Conservation (phyloP, 306 rosid genomes). For the Vigna trinervia region DNA sequence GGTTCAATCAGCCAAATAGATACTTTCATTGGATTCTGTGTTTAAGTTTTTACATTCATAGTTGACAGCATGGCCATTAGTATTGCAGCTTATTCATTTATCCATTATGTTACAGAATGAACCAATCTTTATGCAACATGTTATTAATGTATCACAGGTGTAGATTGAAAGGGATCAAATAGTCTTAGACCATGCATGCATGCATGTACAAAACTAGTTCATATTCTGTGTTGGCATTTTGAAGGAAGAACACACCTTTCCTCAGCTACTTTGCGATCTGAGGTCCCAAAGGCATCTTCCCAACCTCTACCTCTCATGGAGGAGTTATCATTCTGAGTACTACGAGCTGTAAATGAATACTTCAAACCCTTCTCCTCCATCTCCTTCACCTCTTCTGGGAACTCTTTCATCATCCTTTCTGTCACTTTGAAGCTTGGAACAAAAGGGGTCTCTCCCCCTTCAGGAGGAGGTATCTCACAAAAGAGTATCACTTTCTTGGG, state of each 20-base stretch:
- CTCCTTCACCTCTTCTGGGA: constrained; percentile 66
- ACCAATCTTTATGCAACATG: too few species aligned
- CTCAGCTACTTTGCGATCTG: constrained; percentile 69
- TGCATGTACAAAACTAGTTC: neutral
- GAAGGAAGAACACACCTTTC: constrained; percentile 52
- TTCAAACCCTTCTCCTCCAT: constrained; percentile 68
- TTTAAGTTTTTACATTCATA: neutral
- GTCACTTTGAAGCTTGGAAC: constrained; percentile 84
- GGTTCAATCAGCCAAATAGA: constrained; percentile 8
- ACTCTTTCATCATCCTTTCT: constrained; percentile 72
- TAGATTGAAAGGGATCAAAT: too few species aligned
- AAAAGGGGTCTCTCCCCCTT: constrained; percentile 87
- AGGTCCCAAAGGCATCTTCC: constrained; percentile 76
- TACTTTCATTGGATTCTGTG: neutral
- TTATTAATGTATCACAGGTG: too few species aligned
- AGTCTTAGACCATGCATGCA: neutral
- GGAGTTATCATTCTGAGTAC: constrained; percentile 54
- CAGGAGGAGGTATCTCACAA: constrained; percentile 85
- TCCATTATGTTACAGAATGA: neutral
- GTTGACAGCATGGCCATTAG: neutral
- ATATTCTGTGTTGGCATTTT: neutral
- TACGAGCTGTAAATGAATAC: constrained; percentile 69
- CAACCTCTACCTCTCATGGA: constrained; percentile 95
- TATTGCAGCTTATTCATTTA: neutral
- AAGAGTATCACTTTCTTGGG: constrained; percentile 67